These are phyloP conservation scores for Nakazawaea ernobii DNA, from an alignment of 805 yeast species.

Conservation along the genomic window DNA sequence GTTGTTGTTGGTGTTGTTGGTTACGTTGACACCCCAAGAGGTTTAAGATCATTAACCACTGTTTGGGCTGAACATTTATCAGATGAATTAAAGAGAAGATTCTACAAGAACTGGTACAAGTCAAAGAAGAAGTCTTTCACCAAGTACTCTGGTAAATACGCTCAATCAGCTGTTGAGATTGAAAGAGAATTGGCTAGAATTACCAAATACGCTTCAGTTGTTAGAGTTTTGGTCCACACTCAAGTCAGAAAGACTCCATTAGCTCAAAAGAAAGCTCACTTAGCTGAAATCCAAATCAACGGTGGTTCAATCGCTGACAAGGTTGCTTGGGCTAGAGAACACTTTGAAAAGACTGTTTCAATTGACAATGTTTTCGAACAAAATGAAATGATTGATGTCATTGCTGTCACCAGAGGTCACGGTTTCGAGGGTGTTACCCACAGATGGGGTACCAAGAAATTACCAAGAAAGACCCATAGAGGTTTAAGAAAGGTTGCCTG, in stretches of 20 bases:
- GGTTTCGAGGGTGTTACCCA: conserved; percentile 99
- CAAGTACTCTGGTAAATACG: conserved; percentile 98
- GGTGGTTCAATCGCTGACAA: conserved; percentile 98
- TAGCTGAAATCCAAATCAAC: conserved; percentile 99
- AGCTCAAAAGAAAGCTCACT: conserved; percentile 98
- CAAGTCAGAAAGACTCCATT: conserved; percentile 99
- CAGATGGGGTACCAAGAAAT: conserved; percentile 99
- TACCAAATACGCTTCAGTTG: conserved; percentile 96
- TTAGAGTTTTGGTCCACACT: conserved; percentile 99
- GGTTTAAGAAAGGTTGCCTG: conserved; percentile 99
- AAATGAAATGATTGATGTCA: conserved; percentile 97
- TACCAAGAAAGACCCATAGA: conserved; percentile 99
- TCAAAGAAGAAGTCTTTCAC: conserved; percentile 99
- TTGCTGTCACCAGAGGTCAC: conserved; percentile 99
- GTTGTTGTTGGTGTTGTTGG: conserved; percentile 99
- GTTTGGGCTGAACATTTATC: conserved; percentile 99
- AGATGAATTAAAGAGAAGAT: conserved; percentile 99
- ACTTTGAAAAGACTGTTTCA: conserved; percentile 97
- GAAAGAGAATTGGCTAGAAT: conserved; percentile 98
- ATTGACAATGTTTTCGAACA: conserved; percentile 97
- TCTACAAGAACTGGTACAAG: conserved; percentile 99
- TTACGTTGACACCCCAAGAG: conserved; percentile 99
- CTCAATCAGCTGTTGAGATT: conserved; percentile 80
- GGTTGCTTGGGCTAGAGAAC: conserved; percentile 98
- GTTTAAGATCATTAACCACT: conserved; percentile 98